Conservation (phyloP, 2,329 filamentous ascomycete genomes). For the Neofusicoccum cordaticola region DNA sequence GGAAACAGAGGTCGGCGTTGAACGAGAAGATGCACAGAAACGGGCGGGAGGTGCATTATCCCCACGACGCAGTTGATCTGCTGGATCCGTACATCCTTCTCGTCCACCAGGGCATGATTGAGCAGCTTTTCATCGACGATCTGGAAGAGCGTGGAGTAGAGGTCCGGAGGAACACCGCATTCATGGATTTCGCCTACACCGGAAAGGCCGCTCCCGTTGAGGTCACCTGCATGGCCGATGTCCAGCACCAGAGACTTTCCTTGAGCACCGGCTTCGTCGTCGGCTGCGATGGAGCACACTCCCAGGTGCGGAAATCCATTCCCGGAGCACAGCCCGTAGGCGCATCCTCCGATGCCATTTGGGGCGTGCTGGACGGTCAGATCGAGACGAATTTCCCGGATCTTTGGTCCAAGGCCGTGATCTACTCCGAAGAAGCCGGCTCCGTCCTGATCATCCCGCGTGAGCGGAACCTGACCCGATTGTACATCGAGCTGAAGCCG, state of each 20-base stretch:
- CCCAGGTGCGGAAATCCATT: slow-evolving; percentile 61
- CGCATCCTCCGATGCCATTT: slow-evolving; percentile 56
- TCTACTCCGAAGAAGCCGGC: slow-evolving; percentile 65
- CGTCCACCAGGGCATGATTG: slow-evolving; percentile 72
- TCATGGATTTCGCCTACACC: slow-evolving; percentile 50
- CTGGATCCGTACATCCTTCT: slow-evolving; percentile 55
- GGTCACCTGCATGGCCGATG: slow-evolving; percentile 40
- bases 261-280: slow-evolving; percentile 63
- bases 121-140: slow-evolving; percentile 68
- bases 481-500: slow-evolving; percentile 49
- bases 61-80: slow-evolving; percentile 44
- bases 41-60: slow-evolving; percentile 67
- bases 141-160: slow-evolving; percentile 62
- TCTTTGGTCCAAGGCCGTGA: slow-evolving; percentile 70
- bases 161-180: slow-evolving; percentile 63
- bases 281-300: slow-evolving; percentile 72
- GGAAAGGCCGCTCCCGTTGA: slow-evolving; percentile 39
- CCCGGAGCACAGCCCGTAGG: slow-evolving; percentile 49
- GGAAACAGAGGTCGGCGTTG: slow-evolving; percentile 31
- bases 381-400: slow-evolving; percentile 71
- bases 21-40: slow-evolving; percentile 54
- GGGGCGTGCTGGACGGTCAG: slow-evolving; percentile 71
- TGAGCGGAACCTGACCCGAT: slow-evolving; percentile 68
- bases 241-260: slow-evolving; percentile 36
- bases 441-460: slow-evolving; percentile 72